Evolutionary conservation across 2,329 filamentous ascomycete species (phyloP).

Genomic region (Aspergillus hiratsukae): DNA sequence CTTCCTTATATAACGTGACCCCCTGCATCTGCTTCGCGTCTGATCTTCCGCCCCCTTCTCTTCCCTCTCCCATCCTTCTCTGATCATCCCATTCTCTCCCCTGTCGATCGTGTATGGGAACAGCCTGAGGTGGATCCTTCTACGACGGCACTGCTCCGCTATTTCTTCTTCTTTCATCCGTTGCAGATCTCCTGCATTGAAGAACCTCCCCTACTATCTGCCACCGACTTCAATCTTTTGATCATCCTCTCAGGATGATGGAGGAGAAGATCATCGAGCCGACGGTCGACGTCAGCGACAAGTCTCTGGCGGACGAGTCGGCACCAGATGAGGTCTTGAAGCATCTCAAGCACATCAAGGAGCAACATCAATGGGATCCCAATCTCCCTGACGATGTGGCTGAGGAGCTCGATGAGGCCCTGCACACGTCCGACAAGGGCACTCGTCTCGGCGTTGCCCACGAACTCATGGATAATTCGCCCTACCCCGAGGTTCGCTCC

Average conservation of each 20-base stretch:
- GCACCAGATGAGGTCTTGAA: conserved; percentile 21
- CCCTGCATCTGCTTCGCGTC: neutral
- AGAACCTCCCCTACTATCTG: neutral
- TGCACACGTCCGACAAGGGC: conserved; percentile 52
- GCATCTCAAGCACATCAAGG: conserved; percentile 53
- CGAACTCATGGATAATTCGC: conserved; percentile 61
- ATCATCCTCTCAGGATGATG: neutral
- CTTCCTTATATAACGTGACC: neutral
- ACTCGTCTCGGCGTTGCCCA: conserved; percentile 56
- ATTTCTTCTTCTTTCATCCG: neutral
- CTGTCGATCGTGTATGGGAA: neutral
- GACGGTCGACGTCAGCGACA: neutral
- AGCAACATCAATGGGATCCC: conserved; percentile 60
- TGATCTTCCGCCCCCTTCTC: neutral
- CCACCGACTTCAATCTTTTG: neutral
- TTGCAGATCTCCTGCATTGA: neutral
- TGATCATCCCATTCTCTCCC: neutral
- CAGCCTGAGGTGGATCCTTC: neutral
- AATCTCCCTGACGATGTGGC: conserved; percentile 61
- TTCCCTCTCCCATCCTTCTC: neutral
- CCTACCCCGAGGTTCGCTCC: conserved; percentile 63
- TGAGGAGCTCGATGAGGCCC: conserved; percentile 56
- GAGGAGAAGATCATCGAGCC: neutral
- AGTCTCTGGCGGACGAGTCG: neutral
- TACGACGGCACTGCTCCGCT: neutral